Percentiles rank a stretch among this genome's conserved stretches.
Conservation (phyloP, 2,329 filamentous ascomycete genomes). For the Emmonsia crescens region DNA sequence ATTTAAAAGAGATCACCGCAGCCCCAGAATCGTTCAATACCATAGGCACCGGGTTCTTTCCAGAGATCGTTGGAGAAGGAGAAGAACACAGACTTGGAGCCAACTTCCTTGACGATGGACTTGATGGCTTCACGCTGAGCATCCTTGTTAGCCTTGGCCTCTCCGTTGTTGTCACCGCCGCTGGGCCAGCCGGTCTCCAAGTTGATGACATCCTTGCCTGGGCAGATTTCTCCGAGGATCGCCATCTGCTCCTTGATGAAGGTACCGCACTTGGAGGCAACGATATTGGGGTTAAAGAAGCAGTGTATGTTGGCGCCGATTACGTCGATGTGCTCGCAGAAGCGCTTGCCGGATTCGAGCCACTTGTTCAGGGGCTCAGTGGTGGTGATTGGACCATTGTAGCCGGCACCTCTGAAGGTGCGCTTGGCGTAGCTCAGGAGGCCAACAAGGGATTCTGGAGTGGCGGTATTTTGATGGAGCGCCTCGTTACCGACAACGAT, state of each 20-base stretch:
- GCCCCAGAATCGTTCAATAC: conserved; percentile 75
- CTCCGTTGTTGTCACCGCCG: conserved; percentile 57
- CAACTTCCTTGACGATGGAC: conserved; percentile 55
- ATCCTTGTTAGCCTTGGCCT: conserved; percentile 52
- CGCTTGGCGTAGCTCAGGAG: conserved; percentile 61
- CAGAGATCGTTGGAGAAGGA: conserved; percentile 68
- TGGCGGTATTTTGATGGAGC: conserved; percentile 62
- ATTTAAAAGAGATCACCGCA: conserved; percentile 42
- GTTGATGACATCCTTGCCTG: conserved; percentile 62
- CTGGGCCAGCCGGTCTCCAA: conserved; percentile 88
- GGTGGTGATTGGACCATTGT: conserved; percentile 66
- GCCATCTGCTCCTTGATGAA: conserved; percentile 68
- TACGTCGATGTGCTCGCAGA: conserved; percentile 68
- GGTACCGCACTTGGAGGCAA: conserved; percentile 55
- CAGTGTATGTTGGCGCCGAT: conserved; percentile 82
- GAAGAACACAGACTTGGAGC: conserved; percentile 68
- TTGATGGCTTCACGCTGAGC: conserved; percentile 65
- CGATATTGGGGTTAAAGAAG: conserved; percentile 72
- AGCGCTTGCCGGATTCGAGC: conserved; percentile 47
- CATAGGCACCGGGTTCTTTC: conserved; percentile 61
- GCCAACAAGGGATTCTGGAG: conserved; percentile 50
- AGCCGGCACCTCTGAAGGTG: conserved; percentile 53
- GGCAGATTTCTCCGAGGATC: conserved; percentile 60
- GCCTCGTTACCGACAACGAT: conserved; percentile 88
- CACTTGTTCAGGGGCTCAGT: conserved; percentile 76